Evolutionary conservation across 805 yeast genomes (phyloP).

Genomic region (Yamadazyma kitorensis): DNA sequence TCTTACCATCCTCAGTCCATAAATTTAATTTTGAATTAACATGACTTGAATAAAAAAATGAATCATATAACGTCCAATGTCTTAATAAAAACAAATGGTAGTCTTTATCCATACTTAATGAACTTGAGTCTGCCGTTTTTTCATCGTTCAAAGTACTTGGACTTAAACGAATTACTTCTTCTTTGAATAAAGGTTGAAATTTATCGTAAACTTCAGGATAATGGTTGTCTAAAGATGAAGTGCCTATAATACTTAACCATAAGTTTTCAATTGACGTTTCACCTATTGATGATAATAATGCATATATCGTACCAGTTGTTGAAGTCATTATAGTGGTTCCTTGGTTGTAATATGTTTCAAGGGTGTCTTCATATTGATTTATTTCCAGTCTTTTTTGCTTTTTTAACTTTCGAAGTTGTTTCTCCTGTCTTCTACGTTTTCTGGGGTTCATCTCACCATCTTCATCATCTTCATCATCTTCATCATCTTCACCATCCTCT

Average conservation of each 20-base stretch:
- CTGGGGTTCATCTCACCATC: conserved; percentile 20
- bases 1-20: conserved; percentile 91
- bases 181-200: conserved; percentile 69
- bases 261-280: conserved; percentile 67
- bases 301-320: conserved; percentile 73
- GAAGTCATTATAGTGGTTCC: conserved; percentile 81
- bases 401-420: conserved; percentile 26
- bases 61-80: conserved; percentile 90
- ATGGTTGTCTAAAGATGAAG: conserved; percentile 71
- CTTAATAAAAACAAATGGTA: conserved; percentile 81
- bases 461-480: conserved; percentile 18
- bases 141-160: conserved; percentile 31
- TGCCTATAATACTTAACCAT: conserved; percentile 89
- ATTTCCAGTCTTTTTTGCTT: conserved; percentile 39
- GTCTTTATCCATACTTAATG: conserved; percentile 72
- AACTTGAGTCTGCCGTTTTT: conserved; percentile 39
- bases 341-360: conserved; percentile 77
- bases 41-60: conserved; percentile 87
- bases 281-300: conserved; percentile 76
- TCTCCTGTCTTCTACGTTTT: conserved; percentile 30
- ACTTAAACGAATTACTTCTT: conserved; percentile 74
- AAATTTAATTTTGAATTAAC: conserved; percentile 82
- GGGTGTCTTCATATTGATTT: conserved; percentile 46
- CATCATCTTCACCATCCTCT: conserved; percentile 31
- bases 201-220: conserved; percentile 74